Conservation (phyloP, 1,284 basidiomycete genomes). For the Wallemia hederae region DNA sequence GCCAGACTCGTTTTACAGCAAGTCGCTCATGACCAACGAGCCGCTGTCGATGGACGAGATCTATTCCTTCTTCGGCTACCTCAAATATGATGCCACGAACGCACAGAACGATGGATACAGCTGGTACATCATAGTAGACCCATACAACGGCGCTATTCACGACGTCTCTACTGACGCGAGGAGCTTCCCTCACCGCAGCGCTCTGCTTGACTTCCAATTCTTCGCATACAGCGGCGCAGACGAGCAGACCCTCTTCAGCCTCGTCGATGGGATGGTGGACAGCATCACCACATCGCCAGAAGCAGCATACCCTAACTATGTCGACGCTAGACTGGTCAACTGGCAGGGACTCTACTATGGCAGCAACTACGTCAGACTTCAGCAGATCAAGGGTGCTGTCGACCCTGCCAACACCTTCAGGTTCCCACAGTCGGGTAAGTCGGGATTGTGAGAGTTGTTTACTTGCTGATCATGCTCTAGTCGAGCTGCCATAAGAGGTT, state of each 20-base stretch:
- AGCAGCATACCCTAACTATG: slow-evolving; percentile 8
- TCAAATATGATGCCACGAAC: background rate
- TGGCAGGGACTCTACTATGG: slow-evolving; percentile 7
- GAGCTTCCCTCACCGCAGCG: slow-evolving; percentile 12
- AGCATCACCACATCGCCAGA: slow-evolving; percentile 4
- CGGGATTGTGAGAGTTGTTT: background rate
- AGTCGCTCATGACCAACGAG: background rate
- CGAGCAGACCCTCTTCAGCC: slow-evolving; percentile 6
- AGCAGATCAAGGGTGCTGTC: slow-evolving; percentile 5
- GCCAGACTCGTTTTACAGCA: background rate
- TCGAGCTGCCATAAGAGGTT: background rate
- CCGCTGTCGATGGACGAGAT: background rate
- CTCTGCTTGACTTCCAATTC: slow-evolving; percentile 13
- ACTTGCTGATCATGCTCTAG: background rate
- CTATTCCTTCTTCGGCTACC: background rate
- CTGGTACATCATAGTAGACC: background rate
- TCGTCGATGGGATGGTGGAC: slow-evolving; percentile 9
- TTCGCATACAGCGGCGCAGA: slow-evolving; percentile 9
- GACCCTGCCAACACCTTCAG: slow-evolving; percentile 6
- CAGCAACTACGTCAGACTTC: slow-evolving; percentile 5
- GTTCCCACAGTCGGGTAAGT: background rate
- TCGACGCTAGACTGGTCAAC: slow-evolving; percentile 6
- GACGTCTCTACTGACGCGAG: slow-evolving; percentile 8
- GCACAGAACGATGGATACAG: background rate
- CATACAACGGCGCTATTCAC: slow-evolving; percentile 10